Conservation (phyloP, 2,329 filamentous ascomycete species). For the Daldinia sp. region DNA sequence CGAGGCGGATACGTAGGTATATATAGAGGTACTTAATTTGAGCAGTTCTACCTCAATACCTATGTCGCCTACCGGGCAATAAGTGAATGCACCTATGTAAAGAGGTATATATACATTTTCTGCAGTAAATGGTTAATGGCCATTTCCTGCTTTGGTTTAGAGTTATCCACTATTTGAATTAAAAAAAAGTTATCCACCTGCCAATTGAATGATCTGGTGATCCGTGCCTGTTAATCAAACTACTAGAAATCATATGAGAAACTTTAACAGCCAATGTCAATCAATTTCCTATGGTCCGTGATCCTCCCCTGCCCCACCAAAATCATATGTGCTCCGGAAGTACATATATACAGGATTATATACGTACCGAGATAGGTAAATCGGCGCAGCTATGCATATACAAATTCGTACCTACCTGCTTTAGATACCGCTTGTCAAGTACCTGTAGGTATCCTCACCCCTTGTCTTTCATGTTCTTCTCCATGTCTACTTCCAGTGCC, state of each 20-base stretch:
- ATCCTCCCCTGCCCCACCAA: background rate
- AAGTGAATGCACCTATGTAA: constrained; percentile 4
- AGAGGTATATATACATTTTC: background rate
- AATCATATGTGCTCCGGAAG: background rate
- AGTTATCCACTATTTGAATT: constrained; percentile 26
- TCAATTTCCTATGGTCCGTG: constrained; percentile 11
- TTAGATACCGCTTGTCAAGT: too few relatives aligned
- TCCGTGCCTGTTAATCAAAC: constrained; percentile 35
- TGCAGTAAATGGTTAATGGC: constrained; percentile 14
- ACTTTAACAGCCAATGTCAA: constrained; percentile 35
- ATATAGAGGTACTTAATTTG: background rate
- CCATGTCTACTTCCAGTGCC: constrained; percentile 4
- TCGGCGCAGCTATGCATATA: background rate
- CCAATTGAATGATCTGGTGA: constrained; percentile 22
- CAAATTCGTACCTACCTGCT: background rate
- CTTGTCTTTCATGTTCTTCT: background rate
- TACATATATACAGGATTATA: background rate
- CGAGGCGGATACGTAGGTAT: background rate
- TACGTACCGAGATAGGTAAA: background rate
- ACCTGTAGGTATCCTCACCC: background rate
- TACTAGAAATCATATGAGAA: constrained; percentile 31
- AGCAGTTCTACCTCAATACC: background rate
- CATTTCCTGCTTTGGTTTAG: constrained; percentile 15
- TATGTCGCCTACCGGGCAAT: too few relatives aligned
- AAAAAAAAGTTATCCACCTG: constrained; percentile 18